Evolutionary conservation across 257 asterid species (phyloP).

Genomic region (Buddleja alternifolia): DNA sequence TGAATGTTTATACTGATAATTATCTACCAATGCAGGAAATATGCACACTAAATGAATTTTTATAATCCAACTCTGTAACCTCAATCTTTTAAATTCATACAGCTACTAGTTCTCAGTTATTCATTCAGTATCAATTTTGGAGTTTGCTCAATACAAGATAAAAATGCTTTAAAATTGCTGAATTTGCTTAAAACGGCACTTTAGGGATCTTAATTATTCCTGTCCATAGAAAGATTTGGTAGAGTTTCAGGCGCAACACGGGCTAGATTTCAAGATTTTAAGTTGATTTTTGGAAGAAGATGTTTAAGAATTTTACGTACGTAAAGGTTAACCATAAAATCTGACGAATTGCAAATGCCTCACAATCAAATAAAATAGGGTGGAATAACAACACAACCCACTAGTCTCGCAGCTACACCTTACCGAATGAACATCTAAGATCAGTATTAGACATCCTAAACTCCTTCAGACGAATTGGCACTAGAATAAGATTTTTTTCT

Average conservation of each 20-base stretch:
- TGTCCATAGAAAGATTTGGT: neutral
- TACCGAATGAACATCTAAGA: too few species aligned
- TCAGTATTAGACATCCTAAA: too few species aligned
- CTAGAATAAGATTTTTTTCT: too few species aligned
- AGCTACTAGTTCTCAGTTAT: neutral
- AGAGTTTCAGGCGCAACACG: neutral
- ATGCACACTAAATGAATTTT: neutral
- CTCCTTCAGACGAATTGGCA: too few species aligned
- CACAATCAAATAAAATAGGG: too few species aligned
- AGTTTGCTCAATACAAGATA: neutral
- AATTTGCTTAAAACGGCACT: too few species aligned
- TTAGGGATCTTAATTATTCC: neutral
- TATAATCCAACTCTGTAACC: neutral
- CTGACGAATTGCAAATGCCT: too few species aligned
- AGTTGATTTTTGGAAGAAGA: too few species aligned
- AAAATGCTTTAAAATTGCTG: neutral
- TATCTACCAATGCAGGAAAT: constrained; percentile 17
- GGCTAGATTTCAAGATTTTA: too few species aligned
- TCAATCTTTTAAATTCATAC: neutral
- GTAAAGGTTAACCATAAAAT: too few species aligned
- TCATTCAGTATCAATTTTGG: neutral
- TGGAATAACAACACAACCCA: neutral
- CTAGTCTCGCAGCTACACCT: too few species aligned
- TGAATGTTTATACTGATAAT: neutral
- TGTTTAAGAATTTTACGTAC: too few species aligned